Conservation (phyloP, 2,329 filamentous ascomycete species). For the Fusarium neocosmosporiellum region DNA sequence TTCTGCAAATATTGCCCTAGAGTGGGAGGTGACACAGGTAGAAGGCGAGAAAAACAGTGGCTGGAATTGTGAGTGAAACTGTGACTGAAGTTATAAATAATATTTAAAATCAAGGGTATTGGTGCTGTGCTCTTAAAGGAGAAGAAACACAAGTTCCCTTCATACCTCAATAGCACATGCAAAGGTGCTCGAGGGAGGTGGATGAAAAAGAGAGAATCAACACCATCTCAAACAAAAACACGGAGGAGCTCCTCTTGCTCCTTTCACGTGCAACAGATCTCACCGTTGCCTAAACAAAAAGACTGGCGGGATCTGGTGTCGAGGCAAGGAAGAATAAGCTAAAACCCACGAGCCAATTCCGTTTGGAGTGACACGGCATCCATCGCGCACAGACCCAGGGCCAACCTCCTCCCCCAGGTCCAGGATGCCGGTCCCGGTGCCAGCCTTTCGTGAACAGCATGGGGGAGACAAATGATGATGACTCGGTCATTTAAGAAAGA, state of each 20-base stretch:
- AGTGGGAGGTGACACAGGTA: neutral
- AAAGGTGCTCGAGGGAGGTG: neutral
- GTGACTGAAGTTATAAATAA: neutral
- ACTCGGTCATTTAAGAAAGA: slow-evolving; percentile 20
- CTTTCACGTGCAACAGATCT: slow-evolving; percentile 31
- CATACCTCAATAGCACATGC: neutral
- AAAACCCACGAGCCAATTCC: slow-evolving; percentile 21
- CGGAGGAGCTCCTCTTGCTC: slow-evolving; percentile 19
- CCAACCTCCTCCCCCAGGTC: slow-evolving; percentile 8
- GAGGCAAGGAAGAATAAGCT: slow-evolving; percentile 26
- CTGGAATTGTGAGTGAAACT: neutral
- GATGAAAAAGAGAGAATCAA: slow-evolving; percentile 33
- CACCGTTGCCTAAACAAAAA: slow-evolving; percentile 6
- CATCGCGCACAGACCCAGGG: slow-evolving; percentile 10
- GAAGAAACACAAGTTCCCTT: neutral
- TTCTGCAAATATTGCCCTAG: slow-evolving; percentile 16
- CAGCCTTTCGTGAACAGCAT: slow-evolving; percentile 10
- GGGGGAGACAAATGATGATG: neutral
- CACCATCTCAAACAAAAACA: neutral
- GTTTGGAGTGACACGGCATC: slow-evolving; percentile 8
- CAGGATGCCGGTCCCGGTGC: slow-evolving; percentile 37
- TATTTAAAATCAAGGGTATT: neutral
- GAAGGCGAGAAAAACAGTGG: neutral
- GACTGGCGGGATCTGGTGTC: slow-evolving; percentile 12
- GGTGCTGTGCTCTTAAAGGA: neutral